A percentile compares a stretch with the other conserved stretches of the same genome.
phyloP scores from a whole-genome alignment of 257 asterid species.

The Parsonsia alboflavescens region DNA sequence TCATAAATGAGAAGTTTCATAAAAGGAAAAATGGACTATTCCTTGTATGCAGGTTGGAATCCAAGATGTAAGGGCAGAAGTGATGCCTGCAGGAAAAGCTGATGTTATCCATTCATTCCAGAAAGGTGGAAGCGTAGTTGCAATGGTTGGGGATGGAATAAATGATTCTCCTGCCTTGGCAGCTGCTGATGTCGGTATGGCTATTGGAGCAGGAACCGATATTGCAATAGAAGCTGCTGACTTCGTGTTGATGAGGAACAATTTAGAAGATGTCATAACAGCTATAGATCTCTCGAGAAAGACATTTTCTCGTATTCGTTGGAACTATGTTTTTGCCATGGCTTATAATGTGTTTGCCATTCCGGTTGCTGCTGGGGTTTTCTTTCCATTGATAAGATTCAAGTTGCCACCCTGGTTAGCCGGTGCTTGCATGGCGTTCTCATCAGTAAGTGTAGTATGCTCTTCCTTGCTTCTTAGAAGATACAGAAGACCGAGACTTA shows the following conservation, averaged over 20 bases:
- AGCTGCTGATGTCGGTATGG: conserved; percentile 99
- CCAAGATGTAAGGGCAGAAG: conserved; percentile 89
- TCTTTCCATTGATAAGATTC: conserved; percentile 61
- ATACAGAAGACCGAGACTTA: conserved; percentile 84
- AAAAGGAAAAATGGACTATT: neutral
- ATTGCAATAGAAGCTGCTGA: conserved; percentile 98
- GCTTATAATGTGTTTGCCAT: conserved; percentile 85
- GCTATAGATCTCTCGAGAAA: conserved; percentile 93
- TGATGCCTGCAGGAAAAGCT: conserved; percentile 98
- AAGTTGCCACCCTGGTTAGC: conserved; percentile 97
- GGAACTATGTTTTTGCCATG: conserved; percentile 77
- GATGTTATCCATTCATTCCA: conserved; percentile 80
- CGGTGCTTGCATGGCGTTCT: conserved; percentile 98
- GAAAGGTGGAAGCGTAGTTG: conserved; percentile 72
- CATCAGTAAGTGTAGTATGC: conserved; percentile 93
- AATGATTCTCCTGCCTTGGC: conserved; percentile 98
- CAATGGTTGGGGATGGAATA: conserved; percentile 99
- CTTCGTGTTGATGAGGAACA: conserved; percentile 86
- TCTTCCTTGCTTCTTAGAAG: conserved; percentile 88
- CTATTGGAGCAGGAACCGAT: conserved; percentile 98
- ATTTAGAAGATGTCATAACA: conserved; percentile 88
- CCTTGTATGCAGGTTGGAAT: conserved; percentile 71
- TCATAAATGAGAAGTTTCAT: neutral
- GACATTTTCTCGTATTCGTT: conserved; percentile 71
- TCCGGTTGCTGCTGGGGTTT: conserved; percentile 84